Evolutionary conservation across 371 early-diverging fungal genomes (phyloP).

Genomic region (Spraguea lophii): DNA sequence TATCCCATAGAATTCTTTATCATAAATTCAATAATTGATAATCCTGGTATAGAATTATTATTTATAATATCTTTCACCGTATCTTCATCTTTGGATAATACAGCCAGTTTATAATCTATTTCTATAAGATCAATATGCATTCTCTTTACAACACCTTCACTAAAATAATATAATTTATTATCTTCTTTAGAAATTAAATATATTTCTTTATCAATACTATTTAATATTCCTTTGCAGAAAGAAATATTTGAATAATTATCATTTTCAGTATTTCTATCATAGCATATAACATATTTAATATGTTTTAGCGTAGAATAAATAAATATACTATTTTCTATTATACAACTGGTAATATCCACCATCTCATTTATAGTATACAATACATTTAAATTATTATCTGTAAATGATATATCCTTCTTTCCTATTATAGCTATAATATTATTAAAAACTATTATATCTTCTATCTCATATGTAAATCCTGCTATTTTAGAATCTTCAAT

Average conservation of each 20-base stretch:
- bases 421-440: constrained; percentile 16
- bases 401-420: constrained; percentile 56
- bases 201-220: constrained; percentile 73
- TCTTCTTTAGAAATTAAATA: constrained; percentile 65
- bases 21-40: constrained; percentile 81
- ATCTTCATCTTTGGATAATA: constrained; percentile 63
- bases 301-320: constrained; percentile 89
- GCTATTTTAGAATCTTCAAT: background rate
- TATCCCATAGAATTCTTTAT: constrained; percentile 89
- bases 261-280: no score
- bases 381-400: constrained; percentile 61
- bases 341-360: constrained; percentile 76
- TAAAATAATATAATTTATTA: constrained; percentile 58
- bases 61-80: constrained; percentile 74
- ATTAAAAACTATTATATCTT: background rate
- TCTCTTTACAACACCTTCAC: constrained; percentile 60
- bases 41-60: constrained; percentile 76
- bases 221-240: constrained; percentile 71
- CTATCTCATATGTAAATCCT: background rate
- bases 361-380: constrained; percentile 69
- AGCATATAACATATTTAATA: constrained; percentile 75
- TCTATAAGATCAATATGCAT: constrained; percentile 81
- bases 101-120: constrained; percentile 77
- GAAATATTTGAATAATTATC: no score
- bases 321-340: constrained; percentile 72